A percentile compares a stretch with the other conserved stretches of the same genome.
These are phyloP conservation scores for Ceratobasidium papillatum DNA, from an alignment of 1,284 basidiomycete genomes.

Conservation along the genomic window DNA sequence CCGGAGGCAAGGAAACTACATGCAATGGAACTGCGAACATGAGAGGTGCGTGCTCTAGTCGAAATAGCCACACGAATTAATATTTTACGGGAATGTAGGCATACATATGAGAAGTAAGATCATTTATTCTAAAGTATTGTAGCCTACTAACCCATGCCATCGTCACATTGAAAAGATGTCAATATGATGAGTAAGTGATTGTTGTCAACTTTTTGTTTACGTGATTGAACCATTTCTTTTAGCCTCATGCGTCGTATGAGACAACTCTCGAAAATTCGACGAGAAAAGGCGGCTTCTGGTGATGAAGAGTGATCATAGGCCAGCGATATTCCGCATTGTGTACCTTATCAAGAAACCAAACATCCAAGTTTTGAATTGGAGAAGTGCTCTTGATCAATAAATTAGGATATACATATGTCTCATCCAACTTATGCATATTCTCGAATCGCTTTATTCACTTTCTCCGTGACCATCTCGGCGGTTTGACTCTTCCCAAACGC, in stretches of 20 bases:
- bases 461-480: slow-evolving; percentile 70
- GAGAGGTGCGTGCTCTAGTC: slow-evolving; percentile 58
- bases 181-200: slow-evolving; percentile 86
- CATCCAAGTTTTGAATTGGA: slow-evolving; percentile 28
- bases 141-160: slow-evolving; percentile 24
- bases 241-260: slow-evolving; percentile 89
- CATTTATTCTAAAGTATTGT: slow-evolving; percentile 12
- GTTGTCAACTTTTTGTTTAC: slow-evolving; percentile 6
- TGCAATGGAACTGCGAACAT: slow-evolving; percentile 86
- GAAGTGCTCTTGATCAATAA: slow-evolving; percentile 10
- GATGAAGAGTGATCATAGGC: slow-evolving; percentile 54
- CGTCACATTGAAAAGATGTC: slow-evolving; percentile 65
- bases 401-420: slow-evolving; percentile 5
- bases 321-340: not conserved
- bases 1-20: slow-evolving; percentile 73
- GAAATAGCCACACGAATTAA: not conserved
- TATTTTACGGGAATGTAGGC: slow-evolving; percentile 49
- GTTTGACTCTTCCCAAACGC: slow-evolving; percentile 91
- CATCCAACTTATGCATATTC: slow-evolving; percentile 48
- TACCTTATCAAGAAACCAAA: not conserved
- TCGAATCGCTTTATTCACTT: slow-evolving; percentile 59
- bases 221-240: slow-evolving; percentile 28
- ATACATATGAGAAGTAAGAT: slow-evolving; percentile 77
- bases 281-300: slow-evolving; percentile 56
- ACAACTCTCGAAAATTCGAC: slow-evolving; percentile 75